Evolutionary conservation across 2,329 filamentous ascomycete species (phyloP).

Genomic region (Claviceps arundinis): DNA sequence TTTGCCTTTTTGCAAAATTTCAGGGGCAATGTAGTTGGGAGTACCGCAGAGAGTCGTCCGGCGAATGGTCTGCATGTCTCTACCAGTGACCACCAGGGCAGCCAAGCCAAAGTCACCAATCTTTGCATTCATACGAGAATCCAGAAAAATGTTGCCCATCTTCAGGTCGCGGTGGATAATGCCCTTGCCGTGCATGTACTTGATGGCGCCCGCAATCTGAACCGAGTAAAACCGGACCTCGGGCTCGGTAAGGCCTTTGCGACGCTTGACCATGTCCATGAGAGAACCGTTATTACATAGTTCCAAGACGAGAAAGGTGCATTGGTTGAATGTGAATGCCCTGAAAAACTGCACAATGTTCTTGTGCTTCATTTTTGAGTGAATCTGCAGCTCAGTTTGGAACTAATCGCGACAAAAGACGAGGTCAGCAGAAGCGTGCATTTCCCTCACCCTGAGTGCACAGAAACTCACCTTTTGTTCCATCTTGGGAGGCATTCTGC

Average conservation of each 20-base stretch:
- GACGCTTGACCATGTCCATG: constrained; percentile 93
- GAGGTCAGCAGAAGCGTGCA: not conserved
- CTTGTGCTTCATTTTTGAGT: constrained; percentile 92
- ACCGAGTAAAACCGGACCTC: constrained; percentile 90
- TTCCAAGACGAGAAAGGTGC: constrained; percentile 88
- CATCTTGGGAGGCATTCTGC: constrained; percentile 70
- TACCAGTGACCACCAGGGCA: constrained; percentile 79
- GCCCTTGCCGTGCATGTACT: constrained; percentile 91
- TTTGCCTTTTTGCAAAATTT: constrained; percentile 87
- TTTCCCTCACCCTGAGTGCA: not conserved
- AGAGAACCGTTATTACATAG: constrained; percentile 90
- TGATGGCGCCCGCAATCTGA: constrained; percentile 91
- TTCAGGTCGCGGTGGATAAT: constrained; percentile 96
- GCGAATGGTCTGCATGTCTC: constrained; percentile 71
- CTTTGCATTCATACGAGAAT: constrained; percentile 92
- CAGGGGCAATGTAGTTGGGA: constrained; percentile 95
- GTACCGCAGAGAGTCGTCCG: constrained; percentile 93
- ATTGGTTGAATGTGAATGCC: constrained; percentile 79
- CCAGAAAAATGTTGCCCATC: constrained; percentile 95
- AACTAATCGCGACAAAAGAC: constrained; percentile 29
- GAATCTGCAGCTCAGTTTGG: constrained; percentile 83
- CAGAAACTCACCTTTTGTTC: constrained; percentile 56
- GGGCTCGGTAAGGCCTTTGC: constrained; percentile 80
- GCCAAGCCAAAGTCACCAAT: constrained; percentile 95
- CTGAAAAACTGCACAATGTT: constrained; percentile 94